Conservation (phyloP, 2,329 filamentous ascomycete species). For the Fusarium sp. region DNA sequence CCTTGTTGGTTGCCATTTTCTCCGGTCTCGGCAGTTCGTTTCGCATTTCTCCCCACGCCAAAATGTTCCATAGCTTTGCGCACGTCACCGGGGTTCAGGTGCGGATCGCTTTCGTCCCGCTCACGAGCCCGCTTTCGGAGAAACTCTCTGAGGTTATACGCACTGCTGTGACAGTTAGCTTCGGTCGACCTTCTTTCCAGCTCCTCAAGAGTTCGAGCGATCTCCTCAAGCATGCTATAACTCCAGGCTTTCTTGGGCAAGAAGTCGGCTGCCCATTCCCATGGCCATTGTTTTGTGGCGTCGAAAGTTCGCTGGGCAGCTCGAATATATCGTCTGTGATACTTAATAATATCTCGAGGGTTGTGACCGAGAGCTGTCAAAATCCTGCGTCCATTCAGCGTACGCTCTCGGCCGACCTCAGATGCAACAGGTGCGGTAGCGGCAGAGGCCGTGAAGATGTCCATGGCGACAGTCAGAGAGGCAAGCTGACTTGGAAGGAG, state of each 20-base stretch:
- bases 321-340: neutral
- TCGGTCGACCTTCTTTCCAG: neutral
- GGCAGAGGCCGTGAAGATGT: no score
- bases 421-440: no score
- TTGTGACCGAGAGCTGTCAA: neutral
- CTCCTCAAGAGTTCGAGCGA: neutral
- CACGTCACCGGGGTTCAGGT: neutral
- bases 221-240: neutral
- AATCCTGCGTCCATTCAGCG: no score
- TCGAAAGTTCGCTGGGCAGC: neutral
- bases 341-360: neutral
- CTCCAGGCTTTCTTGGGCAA: neutral
- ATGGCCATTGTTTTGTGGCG: neutral
- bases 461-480: no score
- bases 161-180: neutral
- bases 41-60: neutral
- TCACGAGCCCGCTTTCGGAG: neutral
- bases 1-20: neutral
- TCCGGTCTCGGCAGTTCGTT: neutral
- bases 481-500: no score
- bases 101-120: neutral
- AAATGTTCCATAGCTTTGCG: neutral
- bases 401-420: no score
- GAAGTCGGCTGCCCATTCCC: neutral
- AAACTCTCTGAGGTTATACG: neutral